Percentiles rank a stretch among this genome's conserved stretches.
phyloP scores from a whole-genome alignment of 108 stramenopile genomes.

The Mediolabrus comicus region DNA sequence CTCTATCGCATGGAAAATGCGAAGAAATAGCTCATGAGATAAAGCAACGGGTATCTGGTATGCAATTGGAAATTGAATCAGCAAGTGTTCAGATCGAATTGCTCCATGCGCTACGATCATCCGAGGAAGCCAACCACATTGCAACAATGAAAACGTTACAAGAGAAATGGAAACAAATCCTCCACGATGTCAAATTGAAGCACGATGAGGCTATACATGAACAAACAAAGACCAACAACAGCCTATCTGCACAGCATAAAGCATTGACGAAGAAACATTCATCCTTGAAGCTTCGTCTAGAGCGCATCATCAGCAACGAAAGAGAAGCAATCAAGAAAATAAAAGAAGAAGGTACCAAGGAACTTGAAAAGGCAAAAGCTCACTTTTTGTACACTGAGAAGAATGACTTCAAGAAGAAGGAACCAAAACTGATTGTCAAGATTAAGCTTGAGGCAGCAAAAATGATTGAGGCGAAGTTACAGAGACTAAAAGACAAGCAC shows the following conservation, averaged over 20 bases:
- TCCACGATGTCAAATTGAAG: constrained; percentile 10
- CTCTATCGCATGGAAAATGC: no score
- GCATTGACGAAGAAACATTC: constrained; percentile 13
- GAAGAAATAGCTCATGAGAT: background rate
- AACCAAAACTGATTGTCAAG: constrained; percentile 25
- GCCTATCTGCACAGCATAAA: constrained; percentile 1
- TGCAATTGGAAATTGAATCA: background rate
- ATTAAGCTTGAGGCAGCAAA: constrained; percentile 39
- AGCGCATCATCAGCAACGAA: constrained; percentile 2
- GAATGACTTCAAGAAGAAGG: constrained; percentile 19
- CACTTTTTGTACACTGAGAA: constrained; percentile 30
- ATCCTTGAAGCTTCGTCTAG: constrained; percentile 8
- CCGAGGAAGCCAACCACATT: constrained; percentile 18
- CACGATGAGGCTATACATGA: constrained; percentile 13
- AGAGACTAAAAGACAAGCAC: constrained; percentile 21
- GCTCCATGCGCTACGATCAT: background rate
- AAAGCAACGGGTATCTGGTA: background rate
- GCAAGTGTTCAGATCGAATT: background rate
- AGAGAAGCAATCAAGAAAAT: constrained; percentile 13
- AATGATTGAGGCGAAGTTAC: constrained; percentile 23
- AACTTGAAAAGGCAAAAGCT: constrained; percentile 21
- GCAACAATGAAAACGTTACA: constrained; percentile 19
- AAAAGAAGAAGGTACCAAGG: constrained; percentile 14
- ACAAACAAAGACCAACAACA: constrained; percentile 5
- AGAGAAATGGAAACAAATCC: constrained; percentile 14